Evolutionary conservation across 2,329 filamentous ascomycete species (phyloP).

Genomic region (Trichocomaceae sp.): DNA sequence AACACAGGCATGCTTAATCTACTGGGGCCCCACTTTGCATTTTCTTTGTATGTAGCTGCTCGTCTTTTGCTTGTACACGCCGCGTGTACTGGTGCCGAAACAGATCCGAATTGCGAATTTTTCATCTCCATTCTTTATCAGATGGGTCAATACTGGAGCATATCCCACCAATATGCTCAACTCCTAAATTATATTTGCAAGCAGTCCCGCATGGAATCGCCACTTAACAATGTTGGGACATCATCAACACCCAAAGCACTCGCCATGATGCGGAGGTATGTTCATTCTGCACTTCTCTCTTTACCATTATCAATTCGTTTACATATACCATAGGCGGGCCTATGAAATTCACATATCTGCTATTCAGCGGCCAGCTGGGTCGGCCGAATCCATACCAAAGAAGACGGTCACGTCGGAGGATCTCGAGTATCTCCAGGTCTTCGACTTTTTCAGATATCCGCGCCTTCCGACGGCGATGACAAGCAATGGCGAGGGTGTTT

Average conservation of each 20-base stretch:
- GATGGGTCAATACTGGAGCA: slow-evolving; percentile 81
- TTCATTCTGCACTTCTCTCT: neutral
- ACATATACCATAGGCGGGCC: neutral
- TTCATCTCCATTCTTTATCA: slow-evolving; percentile 75
- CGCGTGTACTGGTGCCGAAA: slow-evolving; percentile 75
- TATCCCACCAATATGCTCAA: slow-evolving; percentile 63
- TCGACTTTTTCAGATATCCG: slow-evolving; percentile 91
- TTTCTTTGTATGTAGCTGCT: slow-evolving; percentile 85
- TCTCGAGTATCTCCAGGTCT: slow-evolving; percentile 83
- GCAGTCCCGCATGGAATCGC: slow-evolving; percentile 79
- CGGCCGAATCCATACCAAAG: neutral
- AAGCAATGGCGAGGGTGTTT: neutral
- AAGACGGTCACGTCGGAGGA: slow-evolving; percentile 50
- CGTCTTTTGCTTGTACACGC: slow-evolving; percentile 81
- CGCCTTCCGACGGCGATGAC: slow-evolving; percentile 48
- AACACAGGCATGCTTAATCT: slow-evolving; percentile 68
- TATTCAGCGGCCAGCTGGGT: neutral
- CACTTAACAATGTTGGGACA: slow-evolving; percentile 57
- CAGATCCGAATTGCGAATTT: slow-evolving; percentile 70
- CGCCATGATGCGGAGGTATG: slow-evolving; percentile 6
- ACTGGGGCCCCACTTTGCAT: slow-evolving; percentile 83
- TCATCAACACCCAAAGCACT: slow-evolving; percentile 1
- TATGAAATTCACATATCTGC: slow-evolving; percentile 6
- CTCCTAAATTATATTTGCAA: slow-evolving; percentile 61
- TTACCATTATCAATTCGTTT: neutral